These are phyloP conservation scores for Neocucurbitaria cava DNA, from an alignment of 2,329 filamentous ascomycete species.

Conservation along the genomic window DNA sequence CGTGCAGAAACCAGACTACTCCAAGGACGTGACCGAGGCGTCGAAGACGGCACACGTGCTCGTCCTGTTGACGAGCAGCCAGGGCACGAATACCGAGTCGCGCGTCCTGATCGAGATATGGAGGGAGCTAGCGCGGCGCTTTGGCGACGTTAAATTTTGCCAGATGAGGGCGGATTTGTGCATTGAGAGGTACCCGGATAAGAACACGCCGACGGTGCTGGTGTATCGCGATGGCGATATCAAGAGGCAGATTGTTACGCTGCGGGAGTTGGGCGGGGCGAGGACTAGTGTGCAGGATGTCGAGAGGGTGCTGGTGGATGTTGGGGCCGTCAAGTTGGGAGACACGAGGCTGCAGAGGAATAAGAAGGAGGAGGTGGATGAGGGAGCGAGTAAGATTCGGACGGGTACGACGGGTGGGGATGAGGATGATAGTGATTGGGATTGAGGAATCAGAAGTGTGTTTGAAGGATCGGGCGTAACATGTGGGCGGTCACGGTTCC, in stretches of 20 bases:
- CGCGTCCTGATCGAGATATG: conserved; percentile 84
- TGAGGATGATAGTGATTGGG: conserved; percentile 67
- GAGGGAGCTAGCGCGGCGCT: conserved; percentile 82
- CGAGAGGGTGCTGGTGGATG: conserved; percentile 79
- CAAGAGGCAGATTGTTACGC: conserved; percentile 86
- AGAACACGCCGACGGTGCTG: conserved; percentile 91
- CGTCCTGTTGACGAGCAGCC: conserved; percentile 81
- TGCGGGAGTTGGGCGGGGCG: conserved; percentile 76
- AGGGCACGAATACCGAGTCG: conserved; percentile 84
- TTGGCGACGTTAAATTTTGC: conserved; percentile 96
- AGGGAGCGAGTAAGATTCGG: conserved; percentile 60
- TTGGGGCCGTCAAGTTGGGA: conserved; percentile 78
- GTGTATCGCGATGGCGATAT: conserved; percentile 95
- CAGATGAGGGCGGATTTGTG: conserved; percentile 92
- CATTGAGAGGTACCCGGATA: conserved; percentile 94
- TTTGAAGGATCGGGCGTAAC: background rate
- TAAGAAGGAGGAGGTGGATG: conserved; percentile 61
- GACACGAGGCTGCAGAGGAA: conserved; percentile 77
- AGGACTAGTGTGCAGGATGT: conserved; percentile 61
- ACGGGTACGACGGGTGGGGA: conserved; percentile 44
- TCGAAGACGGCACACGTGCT: conserved; percentile 73
- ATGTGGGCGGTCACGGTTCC: background rate
- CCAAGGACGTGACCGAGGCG: conserved; percentile 88
- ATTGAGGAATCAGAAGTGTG: conserved; percentile 49
- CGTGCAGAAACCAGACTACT: conserved; percentile 92